Evolutionary conservation across 1,284 basidiomycete genomes (phyloP), one percentile per base, ranked within the genome.

Genomic region (Retiboletus fuscus): DNA sequence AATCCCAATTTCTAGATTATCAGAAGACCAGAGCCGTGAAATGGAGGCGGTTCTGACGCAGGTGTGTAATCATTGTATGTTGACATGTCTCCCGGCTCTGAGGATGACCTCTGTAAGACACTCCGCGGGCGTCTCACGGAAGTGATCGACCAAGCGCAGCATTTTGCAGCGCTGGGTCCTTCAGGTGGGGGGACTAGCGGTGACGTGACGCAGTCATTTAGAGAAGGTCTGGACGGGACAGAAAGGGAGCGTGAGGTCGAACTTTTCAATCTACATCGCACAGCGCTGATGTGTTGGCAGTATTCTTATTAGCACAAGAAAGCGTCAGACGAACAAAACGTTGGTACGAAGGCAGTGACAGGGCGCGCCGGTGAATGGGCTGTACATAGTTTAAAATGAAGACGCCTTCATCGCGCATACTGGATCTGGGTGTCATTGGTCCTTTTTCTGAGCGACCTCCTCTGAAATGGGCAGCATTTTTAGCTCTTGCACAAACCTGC

Each of bases 111-210:
- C 55, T 20, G 5, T 66, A 58, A 96, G 95, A 91, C 96, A 43
- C 96, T 97, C 82, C 89, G 89, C 24, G 87, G 88, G 57, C 93
- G 96, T 41, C 85, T 97, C 0, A 88, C 92, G 1, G 92, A 96
- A 74, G 87, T 96, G 26, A 90, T 96, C 74, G 96, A 97, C 81
- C 94, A 97, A 79, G 94, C 96, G 2, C 95, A 96, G 72, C 95
- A 97, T 77, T 95, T 95, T 83, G 94, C 92, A 41, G 90, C 93
- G 0, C 85, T 95, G 16, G 90, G 91, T 22, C 86, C 88, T 30
- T 85, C 87, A 53, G 90, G 86, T 47, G 85, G 87, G 53, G 82
- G 84, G n/a, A 85, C 87, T 18, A 84, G 85, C 28, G 88, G 88
- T 30, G 90, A 92, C 71, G 78, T 84, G 1, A 90, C 94, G 16